Percentiles rank a stretch among this genome's conserved stretches.
Evolutionary conservation across 148 eudicot species (phyloP).

Genomic region (Oxyria digyna): DNA sequence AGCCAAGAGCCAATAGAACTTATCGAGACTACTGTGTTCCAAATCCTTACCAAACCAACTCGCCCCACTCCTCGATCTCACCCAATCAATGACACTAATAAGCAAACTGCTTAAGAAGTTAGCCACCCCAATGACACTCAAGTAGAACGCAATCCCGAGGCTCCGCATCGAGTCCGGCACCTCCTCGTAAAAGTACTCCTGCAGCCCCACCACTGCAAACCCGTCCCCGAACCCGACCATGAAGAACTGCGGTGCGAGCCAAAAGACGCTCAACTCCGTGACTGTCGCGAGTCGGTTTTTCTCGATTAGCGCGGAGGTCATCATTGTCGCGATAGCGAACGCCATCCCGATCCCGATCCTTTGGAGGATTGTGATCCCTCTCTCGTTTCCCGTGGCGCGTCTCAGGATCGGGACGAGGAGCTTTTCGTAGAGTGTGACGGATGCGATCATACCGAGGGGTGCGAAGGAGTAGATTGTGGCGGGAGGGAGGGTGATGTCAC

Average conservation of each 20-base stretch:
- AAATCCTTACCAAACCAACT: constrained; percentile 54
- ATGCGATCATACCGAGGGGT: constrained; percentile 47
- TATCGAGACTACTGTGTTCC: constrained; percentile 27
- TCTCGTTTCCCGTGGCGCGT: constrained; percentile 31
- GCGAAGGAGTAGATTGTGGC: constrained; percentile 39
- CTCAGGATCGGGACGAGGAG: constrained; percentile 39
- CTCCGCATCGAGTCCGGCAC: constrained; percentile 77
- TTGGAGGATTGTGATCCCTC: constrained; percentile 51
- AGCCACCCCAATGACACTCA: constrained; percentile 49
- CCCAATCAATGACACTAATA: constrained; percentile 34
- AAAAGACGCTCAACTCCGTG: constrained; percentile 52
- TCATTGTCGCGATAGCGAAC: constrained; percentile 35
- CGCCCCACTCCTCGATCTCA: constrained; percentile 35
- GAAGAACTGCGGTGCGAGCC: constrained; percentile 56
- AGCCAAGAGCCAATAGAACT: constrained; percentile 30
- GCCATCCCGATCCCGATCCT: constrained; percentile 68
- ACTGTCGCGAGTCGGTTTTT: too few relatives aligned
- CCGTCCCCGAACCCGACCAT: constrained; percentile 55
- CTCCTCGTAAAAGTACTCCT: constrained; percentile 69
- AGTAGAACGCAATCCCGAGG: constrained; percentile 55
- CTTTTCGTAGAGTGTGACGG: constrained; percentile 40
- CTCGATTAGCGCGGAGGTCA: constrained; percentile 47
- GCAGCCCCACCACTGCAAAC: constrained; percentile 52
- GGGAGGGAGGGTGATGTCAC: constrained; percentile 35
- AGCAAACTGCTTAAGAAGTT: constrained; percentile 51